Evolutionary conservation across 31 red algal genomes (phyloP), one percentile per base, ranked within the genome.

Genomic region (Odonthalia washingtoniensis): DNA sequence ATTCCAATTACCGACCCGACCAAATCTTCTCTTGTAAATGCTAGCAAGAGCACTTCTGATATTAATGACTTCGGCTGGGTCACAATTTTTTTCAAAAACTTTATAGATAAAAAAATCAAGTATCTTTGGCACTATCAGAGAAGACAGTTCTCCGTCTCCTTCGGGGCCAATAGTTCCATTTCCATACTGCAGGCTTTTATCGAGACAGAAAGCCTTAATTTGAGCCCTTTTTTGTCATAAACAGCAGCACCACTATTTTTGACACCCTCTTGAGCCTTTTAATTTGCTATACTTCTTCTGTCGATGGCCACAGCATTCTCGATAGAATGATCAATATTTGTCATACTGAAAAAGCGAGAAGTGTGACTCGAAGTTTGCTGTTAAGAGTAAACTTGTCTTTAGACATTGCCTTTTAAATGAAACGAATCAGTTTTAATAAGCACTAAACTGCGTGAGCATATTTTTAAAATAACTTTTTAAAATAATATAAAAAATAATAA

Each of bases 161-260:
- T 80, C 76, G 3, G 76, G 41, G 57, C 46, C 76, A 21, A 80
- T n/a, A 26, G 57, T 32, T 62, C 41, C 0, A 75, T 9, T 37
- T 75, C 30, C 30, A 5, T 35, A n/a, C 30, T 42, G 32, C 31
- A 35, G 41, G 0, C 17, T 37, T 37, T 36, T 36, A 75, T 75
- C 41, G 5, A 75, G 41, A 40, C 72, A 17, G 0, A 75, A 75
- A 12, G 0, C 5, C 30, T 42, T 24, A 9, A 75, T 38, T 36
- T 75, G 30, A 18, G 35, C 41, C 72, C 72, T 75, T 75, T 75
- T 40, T 42, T 24, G 41, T 75, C 72, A 36, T 75, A 75, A 4
- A 75, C 9, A 57, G 49, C 49, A 57, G 49, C 49, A 57, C 21
- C 21, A 57, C n/a, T n/a, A n/a, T n/a, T n/a, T n/a, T n/a, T n/a